Base-by-base conservation (phyloP, 108 stramenopile species). In the Pseudonitzschia delicatissima region DNA sequence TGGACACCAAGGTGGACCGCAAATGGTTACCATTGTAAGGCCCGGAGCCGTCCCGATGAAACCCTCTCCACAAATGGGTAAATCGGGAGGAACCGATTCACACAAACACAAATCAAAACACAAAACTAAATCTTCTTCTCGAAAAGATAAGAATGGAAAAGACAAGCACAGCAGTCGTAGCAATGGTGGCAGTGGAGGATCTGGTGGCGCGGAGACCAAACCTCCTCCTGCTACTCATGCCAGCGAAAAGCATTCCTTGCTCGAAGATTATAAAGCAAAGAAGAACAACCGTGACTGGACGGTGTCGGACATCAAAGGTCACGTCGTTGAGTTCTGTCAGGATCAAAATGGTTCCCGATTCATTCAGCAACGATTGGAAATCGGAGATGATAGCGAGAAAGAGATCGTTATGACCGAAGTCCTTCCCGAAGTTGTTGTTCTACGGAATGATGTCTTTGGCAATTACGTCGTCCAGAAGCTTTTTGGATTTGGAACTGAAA, bases 311-410 rank as follows among this genome's bases (percentile, higher is more conserved):
- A 86, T 92, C 57, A 64, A 74, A 45, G 88, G 88, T 0, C 87
- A 90, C 61, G 82, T 97, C 11, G 84, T 93, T 20, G 90, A 91
- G 64, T 94, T 95, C 72, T 97, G 97, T 68, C 93, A 95, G 25
- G 98, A 99, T 76, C 98, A 99, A 72, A 97, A 99, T 76, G 98
- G 98, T 13, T 97, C 96, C 12, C 87, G 98, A 13, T 99, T 97
- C 69, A 91, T 99, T 66, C 98, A 99, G 59, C 94, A 94, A 66
- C 78, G 96, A 61, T 75, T 99, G 7, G 97, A 99, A 69, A 79
- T 94, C 33, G 90, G 87, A 11, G 91, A 87, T 51, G 85, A 66
- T 26, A 72, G 64, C 29, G 94, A 94, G 57, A 79, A 90, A 62
- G 68, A 95, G 52, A 84, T 96, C 53, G 87, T 92, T 15, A 73